Conservation (phyloP, 164 flowering plant genomes). For the Nymphaea colorata region DNA sequence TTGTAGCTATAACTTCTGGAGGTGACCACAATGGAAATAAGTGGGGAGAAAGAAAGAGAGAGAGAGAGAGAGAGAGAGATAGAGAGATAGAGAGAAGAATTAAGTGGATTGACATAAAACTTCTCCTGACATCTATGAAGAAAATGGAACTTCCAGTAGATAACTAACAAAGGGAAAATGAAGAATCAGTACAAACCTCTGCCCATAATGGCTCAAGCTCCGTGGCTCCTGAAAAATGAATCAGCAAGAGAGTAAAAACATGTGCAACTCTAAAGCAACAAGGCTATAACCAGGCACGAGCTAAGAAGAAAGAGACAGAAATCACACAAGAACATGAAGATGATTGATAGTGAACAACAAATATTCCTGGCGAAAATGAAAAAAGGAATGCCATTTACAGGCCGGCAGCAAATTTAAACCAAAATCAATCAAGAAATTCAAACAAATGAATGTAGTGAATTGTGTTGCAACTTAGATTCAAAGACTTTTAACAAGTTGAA, state of each 20-base stretch:
- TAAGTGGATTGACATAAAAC: neutral
- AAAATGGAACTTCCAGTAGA: neutral
- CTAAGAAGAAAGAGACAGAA: no score
- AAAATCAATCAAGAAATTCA: no score
- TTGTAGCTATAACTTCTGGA: no score
- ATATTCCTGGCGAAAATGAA: no score
- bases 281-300: no score
- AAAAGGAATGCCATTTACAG: no score
- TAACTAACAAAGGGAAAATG: neutral
- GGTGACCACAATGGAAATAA: neutral
- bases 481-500: no score
- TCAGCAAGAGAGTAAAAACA: neutral
- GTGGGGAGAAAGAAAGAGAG: neutral
- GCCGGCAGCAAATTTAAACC: no score
- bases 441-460: no score
- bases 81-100: neutral
- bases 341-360: no score
- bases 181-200: conserved; percentile 37
- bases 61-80: neutral
- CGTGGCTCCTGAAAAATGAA: conserved; percentile 52
- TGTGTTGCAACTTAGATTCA: no score
- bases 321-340: no score
- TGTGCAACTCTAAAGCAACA: neutral
- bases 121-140: neutral
- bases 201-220: conserved; percentile 81